Evolutionary conservation across 140 eudicot species (phyloP), one percentile per base, ranked within the genome.

Genomic region (Flaveria floridana): DNA sequence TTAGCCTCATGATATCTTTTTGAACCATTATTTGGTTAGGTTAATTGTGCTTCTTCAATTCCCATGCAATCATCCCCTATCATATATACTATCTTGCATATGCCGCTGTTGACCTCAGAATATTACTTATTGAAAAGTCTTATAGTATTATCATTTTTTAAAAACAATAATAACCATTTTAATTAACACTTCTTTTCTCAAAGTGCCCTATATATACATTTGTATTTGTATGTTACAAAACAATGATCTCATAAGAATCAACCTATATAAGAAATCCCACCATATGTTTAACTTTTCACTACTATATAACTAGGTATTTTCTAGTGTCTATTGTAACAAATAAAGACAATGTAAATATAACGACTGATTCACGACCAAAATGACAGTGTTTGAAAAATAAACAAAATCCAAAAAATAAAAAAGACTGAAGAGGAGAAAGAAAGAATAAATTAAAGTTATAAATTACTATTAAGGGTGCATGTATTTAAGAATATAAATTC

Each of bases 61-160:
- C 9, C 56, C 25, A 20, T 67, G 18, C 46, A 68, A n/a, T 28
- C 25, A 34, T n/a, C 64, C 46, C 51, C 21, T 58, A 46, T 68
- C 80, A 78, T 48, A 73, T 73, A 58, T 41, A 30, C 37, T 30
- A 30, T 30, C 37, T 30, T 30, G 6, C 37, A 30, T 30, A 53
- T 68, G 71, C 10, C 20, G 13, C 7, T 21, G 76, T 74, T 80
- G 84, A 80, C 84, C 66, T 46, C 34, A 63, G 41, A 28, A 77
- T 77, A 69, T 5, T 34, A 34, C 1, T 34, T 55, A 52, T 65
- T 21, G 9, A 57, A 18, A 20, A 20, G 15, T 57, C 34, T 19
- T 57, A 26, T 26, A 20, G 10, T 57, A 57, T 57, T 19, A 57
- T 57, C 34, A 20, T 58, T 21, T 55, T n/a, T 21, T 58, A 21